Evolutionary conservation across 2,329 filamentous ascomycete species (phyloP).

Genomic region (Purpureocillium lavendulum): DNA sequence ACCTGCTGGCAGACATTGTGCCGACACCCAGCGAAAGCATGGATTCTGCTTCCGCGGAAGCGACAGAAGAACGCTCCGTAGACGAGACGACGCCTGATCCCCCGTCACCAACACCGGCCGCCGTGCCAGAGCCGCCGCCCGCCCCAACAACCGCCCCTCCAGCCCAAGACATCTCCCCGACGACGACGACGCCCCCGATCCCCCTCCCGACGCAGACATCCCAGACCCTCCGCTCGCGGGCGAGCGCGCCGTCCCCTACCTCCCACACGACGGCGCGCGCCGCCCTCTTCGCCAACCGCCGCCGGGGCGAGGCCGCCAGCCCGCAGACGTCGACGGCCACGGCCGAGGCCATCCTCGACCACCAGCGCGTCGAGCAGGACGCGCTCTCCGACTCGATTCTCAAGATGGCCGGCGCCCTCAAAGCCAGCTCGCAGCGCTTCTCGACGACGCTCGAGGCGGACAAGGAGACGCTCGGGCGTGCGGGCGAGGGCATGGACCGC

Average conservation of each 20-base stretch:
- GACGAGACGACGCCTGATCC: constrained; percentile 11
- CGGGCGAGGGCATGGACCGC: constrained; percentile 67
- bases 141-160: background rate
- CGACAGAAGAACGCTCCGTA: constrained; percentile 9
- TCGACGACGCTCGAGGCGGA: constrained; percentile 61
- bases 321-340: constrained; percentile 37
- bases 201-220: constrained; percentile 20
- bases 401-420: constrained; percentile 68
- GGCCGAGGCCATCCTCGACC: constrained; percentile 64
- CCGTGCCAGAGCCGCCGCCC: constrained; percentile 6
- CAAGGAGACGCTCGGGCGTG: constrained; percentile 62
- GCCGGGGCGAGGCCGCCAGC: constrained; percentile 17
- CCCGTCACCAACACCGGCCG: constrained; percentile 2
- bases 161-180: constrained; percentile 4
- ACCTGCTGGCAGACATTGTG: constrained; percentile 46
- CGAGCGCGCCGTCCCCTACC: constrained; percentile 11
- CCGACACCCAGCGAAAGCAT: constrained; percentile 46
- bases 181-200: constrained; percentile 6
- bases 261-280: constrained; percentile 29
- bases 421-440: constrained; percentile 66
- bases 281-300: constrained; percentile 34
- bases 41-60: constrained; percentile 27
- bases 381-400: constrained; percentile 74
- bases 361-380: constrained; percentile 77
- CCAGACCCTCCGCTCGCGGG: constrained; percentile 25